These are phyloP conservation scores for Paecilomyces formosus DNA, from an alignment of 2,329 filamentous ascomycete species.

Conservation along the genomic window DNA sequence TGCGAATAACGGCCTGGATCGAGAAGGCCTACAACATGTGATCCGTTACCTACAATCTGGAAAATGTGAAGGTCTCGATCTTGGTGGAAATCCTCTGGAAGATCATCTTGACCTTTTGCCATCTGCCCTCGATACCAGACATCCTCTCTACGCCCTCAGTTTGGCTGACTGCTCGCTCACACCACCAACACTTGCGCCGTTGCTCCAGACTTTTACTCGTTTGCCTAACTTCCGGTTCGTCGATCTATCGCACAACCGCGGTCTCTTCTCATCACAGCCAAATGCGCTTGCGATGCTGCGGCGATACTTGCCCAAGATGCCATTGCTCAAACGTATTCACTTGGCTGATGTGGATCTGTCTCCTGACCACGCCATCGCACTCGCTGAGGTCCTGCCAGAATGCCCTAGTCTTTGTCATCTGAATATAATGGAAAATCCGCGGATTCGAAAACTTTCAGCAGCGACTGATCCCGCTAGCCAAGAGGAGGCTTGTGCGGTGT, in stretches of 20 bases:
- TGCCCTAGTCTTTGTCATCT: constrained; percentile 74
- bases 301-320: constrained; percentile 76
- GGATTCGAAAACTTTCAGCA: constrained; percentile 58
- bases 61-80: constrained; percentile 77
- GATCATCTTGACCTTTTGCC: constrained; percentile 42
- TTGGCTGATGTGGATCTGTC: constrained; percentile 76
- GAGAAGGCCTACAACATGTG: constrained; percentile 67
- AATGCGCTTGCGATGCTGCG: constrained; percentile 68
- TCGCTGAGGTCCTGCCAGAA: constrained; percentile 87
- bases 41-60: constrained; percentile 67
- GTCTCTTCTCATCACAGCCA: constrained; percentile 66
- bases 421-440: constrained; percentile 72
- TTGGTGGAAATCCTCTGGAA: constrained; percentile 73
- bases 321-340: constrained; percentile 73
- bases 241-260: constrained; percentile 83
- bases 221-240: constrained; percentile 76
- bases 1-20: constrained; percentile 71
- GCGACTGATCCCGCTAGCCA: constrained; percentile 72
- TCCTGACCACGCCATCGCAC: constrained; percentile 79
- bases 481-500: constrained; percentile 89
- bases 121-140: constrained; percentile 32
- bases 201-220: constrained; percentile 66
- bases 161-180: constrained; percentile 78
- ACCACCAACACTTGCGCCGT: constrained; percentile 61
- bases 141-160: constrained; percentile 71